Conservation (phyloP, 345 rosid genomes). For the Salix arbutifolia region DNA sequence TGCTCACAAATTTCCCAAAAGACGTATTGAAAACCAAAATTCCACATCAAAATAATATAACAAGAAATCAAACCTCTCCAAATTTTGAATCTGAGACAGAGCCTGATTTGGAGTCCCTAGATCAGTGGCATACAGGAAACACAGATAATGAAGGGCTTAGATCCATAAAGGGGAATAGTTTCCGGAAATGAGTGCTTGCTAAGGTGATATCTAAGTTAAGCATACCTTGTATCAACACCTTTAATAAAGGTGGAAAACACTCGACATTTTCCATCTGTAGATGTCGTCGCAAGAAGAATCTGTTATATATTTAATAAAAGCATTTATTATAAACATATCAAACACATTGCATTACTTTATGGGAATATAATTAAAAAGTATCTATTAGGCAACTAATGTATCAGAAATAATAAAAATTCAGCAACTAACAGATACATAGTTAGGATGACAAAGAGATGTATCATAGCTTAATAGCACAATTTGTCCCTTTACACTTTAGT, state of each 20-base stretch:
- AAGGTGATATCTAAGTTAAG: background rate
- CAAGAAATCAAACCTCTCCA: slow-evolving; percentile 74
- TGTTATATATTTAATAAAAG: slow-evolving; percentile 15
- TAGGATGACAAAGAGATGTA: too few species aligned
- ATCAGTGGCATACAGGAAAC: slow-evolving; percentile 13
- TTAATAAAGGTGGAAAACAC: slow-evolving; percentile 94
- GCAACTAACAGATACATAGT: too few species aligned
- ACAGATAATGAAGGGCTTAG: slow-evolving; percentile 21
- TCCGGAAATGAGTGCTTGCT: background rate
- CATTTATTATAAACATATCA: background rate
- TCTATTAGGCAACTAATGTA: too few species aligned
- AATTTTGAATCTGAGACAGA: slow-evolving; percentile 74
- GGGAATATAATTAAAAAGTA: background rate
- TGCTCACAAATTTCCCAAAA: too few species aligned
- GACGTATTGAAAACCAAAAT: background rate
- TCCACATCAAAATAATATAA: slow-evolving; percentile 1
- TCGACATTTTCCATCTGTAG: slow-evolving; percentile 97
- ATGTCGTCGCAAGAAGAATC: slow-evolving; percentile 92
- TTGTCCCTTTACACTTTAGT: too few species aligned
- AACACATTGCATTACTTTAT: background rate
- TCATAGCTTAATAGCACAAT: too few species aligned
- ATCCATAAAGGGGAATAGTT: background rate
- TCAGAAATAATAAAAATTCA: too few species aligned
- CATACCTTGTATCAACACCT: slow-evolving; percentile 91
- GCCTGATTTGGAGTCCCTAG: slow-evolving; percentile 71